These are phyloP conservation scores for Coemansia sp. DNA, from an alignment of 192 early-diverging fungal species.

Conservation along the genomic window DNA sequence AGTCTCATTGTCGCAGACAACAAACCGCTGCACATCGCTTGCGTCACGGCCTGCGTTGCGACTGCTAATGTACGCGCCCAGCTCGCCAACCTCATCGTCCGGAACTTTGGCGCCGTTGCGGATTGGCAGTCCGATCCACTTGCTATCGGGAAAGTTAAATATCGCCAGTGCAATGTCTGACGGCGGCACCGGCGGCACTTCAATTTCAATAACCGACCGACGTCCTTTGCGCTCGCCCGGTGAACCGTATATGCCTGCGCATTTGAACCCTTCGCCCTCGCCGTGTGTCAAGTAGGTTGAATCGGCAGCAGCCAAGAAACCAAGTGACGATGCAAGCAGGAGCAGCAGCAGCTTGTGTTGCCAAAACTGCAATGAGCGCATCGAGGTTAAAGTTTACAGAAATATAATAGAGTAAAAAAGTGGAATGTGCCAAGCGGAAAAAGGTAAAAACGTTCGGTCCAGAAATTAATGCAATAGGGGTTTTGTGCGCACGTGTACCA, in stretches of 20 bases:
- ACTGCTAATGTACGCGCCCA: conserved; percentile 17
- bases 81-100: conserved; percentile 32
- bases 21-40: conserved; percentile 30
- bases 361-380: neutral
- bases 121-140: conserved; percentile 40
- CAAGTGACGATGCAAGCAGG: conserved; percentile 1
- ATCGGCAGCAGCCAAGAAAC: conserved; percentile 18
- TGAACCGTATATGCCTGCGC: conserved; percentile 47
- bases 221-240: conserved; percentile 13
- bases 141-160: conserved; percentile 42
- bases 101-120: conserved; percentile 34
- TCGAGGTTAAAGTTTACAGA: neutral
- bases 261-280: conserved; percentile 47
- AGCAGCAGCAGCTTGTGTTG: neutral
- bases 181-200: conserved; percentile 45
- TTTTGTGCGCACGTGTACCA: neutral
- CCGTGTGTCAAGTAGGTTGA: conserved; percentile 38
- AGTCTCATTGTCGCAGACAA: conserved; percentile 57
- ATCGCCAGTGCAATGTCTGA: conserved; percentile 40
- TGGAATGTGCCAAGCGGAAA: neutral
- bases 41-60: conserved; percentile 5
- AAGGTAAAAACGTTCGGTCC: neutral
- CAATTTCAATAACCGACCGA: conserved; percentile 38
- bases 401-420: neutral
- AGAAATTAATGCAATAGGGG: neutral